A percentile compares a stretch with the other conserved stretches of the same genome.
phyloP scores from a whole-genome alignment of 2,329 filamentous ascomycete genomes.

The Onygenales sp. region DNA sequence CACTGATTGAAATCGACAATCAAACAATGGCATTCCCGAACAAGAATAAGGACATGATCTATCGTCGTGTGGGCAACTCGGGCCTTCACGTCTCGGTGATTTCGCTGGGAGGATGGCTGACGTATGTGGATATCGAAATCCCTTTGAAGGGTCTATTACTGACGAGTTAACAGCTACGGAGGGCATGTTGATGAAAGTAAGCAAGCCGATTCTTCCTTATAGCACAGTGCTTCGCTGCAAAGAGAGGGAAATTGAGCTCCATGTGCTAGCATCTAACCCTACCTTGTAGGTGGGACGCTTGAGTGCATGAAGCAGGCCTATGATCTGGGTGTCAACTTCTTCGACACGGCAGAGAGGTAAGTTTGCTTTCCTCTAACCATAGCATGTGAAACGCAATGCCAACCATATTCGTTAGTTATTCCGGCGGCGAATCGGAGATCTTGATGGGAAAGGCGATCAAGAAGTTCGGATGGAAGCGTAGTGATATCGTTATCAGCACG shows the following conservation, averaged over 20 bases:
- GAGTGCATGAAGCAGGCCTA: conserved; percentile 44
- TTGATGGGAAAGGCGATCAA: conserved; percentile 49
- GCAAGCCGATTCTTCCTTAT: not conserved
- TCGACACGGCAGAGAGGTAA: conserved; percentile 46
- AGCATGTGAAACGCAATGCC: conserved; percentile 1
- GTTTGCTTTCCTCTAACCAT: not conserved
- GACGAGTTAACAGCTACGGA: conserved; percentile 56
- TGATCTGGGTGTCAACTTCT: conserved; percentile 49
- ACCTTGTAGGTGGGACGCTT: conserved; percentile 14
- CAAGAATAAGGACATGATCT: conserved; percentile 48
- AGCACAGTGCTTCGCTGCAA: not conserved
- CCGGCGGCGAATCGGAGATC: conserved; percentile 43
- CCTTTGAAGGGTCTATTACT: conserved; percentile 16
- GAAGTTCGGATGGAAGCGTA: conserved; percentile 48
- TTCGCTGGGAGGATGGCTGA: conserved; percentile 46
- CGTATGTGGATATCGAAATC: conserved; percentile 9
- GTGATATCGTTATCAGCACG: conserved; percentile 36
- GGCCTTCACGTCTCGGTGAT: conserved; percentile 66
- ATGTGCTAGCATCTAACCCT: not conserved
- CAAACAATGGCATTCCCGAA: conserved; percentile 13
- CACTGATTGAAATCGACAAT: too few species aligned
- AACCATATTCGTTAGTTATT: conserved; percentile 29
- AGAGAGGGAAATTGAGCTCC: not conserved
- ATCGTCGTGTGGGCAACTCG: conserved; percentile 60
- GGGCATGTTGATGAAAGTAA: conserved; percentile 59